Conservation (phyloP, 164 flowering plant genomes). For the Vitis riparia region DNA sequence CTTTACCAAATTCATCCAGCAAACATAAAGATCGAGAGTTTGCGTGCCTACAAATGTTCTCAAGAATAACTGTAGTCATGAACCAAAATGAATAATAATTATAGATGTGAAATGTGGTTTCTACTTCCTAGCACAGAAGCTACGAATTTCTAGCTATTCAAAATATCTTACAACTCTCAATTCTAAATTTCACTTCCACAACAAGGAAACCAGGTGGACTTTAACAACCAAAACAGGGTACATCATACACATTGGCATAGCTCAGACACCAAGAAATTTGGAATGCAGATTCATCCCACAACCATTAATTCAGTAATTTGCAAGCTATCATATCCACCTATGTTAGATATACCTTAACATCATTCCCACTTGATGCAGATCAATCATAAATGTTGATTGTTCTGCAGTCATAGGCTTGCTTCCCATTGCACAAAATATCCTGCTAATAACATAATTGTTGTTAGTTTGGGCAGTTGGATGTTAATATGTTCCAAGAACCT, state of each 20-base stretch:
- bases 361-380: constrained; percentile 94
- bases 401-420: constrained; percentile 87
- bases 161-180: not conserved
- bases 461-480: not conserved
- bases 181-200: not conserved
- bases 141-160: too few relatives aligned
- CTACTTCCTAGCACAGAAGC: too few relatives aligned
- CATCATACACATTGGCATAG: not conserved
- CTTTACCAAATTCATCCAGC: constrained; percentile 98
- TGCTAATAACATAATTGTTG: constrained; percentile 16
- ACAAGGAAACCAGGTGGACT: not conserved
- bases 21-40: constrained; percentile 80
- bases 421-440: constrained; percentile 95
- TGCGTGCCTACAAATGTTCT: constrained; percentile 64
- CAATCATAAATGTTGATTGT: constrained; percentile 97
- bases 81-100: not conserved
- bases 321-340: constrained; percentile 4
- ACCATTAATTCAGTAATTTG: not conserved
- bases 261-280: not conserved
- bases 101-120: too few relatives aligned
- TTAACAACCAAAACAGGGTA: not conserved
- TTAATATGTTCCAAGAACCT: not conserved
- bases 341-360: constrained; percentile 72
- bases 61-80: constrained; percentile 1
- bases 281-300: not conserved